Percentiles rank a stretch among this genome's conserved stretches.
Evolutionary conservation across 2,329 filamentous ascomycete species (phyloP).

Genomic region (Penicillium decumbens): DNA sequence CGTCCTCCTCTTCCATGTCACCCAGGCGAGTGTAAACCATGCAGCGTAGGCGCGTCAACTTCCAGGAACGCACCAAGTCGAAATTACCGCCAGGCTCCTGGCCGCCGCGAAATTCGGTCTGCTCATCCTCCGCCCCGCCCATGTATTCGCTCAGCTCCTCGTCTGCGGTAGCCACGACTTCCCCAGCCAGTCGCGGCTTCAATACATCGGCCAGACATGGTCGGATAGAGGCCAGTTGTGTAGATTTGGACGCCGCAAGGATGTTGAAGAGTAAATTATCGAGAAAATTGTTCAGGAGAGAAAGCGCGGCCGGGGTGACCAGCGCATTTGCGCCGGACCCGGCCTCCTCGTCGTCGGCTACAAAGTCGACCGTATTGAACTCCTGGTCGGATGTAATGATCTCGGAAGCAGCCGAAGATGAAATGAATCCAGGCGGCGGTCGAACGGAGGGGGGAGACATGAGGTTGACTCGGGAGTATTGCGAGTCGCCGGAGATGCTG

Average conservation of each 20-base stretch:
- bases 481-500: slow-evolving; percentile 39
- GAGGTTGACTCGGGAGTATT: slow-evolving; percentile 37
- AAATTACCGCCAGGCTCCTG: slow-evolving; percentile 58
- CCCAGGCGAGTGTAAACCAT: slow-evolving; percentile 98
- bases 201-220: slow-evolving; percentile 81
- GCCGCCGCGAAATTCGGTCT: slow-evolving; percentile 55
- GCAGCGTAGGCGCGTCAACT: slow-evolving; percentile 82
- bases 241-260: slow-evolving; percentile 73
- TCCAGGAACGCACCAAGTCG: slow-evolving; percentile 92
- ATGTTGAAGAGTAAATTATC: slow-evolving; percentile 92
- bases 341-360: slow-evolving; percentile 63
- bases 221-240: slow-evolving; percentile 67
- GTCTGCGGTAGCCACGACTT: slow-evolving; percentile 76
- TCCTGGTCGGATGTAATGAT: slow-evolving; percentile 87
- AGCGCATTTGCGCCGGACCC: slow-evolving; percentile 63
- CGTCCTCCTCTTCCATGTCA: slow-evolving; percentile 96
- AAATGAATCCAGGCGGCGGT: slow-evolving; percentile 82
- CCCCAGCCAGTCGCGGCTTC: slow-evolving; percentile 80
- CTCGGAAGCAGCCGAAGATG: slow-evolving; percentile 79
- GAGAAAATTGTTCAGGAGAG: slow-evolving; percentile 82
- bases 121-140: slow-evolving; percentile 71
- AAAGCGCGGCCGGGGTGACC: slow-evolving; percentile 68
- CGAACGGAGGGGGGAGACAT: slow-evolving; percentile 66
- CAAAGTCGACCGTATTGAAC: slow-evolving; percentile 64
- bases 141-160: slow-evolving; percentile 85